phyloP scores from a whole-genome alignment of 257 asterid genomes.

The Solanum ossicruentum region DNA sequence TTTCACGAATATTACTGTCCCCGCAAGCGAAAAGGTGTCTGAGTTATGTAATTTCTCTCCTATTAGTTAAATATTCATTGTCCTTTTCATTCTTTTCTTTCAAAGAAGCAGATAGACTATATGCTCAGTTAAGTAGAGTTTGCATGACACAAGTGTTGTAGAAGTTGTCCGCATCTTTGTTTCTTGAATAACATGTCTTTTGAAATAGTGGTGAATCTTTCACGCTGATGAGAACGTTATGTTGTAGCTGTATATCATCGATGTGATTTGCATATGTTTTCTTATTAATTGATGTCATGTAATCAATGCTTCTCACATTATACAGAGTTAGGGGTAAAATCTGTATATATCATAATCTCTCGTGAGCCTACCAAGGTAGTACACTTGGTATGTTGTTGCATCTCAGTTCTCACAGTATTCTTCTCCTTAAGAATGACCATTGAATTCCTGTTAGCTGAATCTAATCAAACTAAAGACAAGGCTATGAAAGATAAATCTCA shows the following conservation, averaged over 20 bases:
- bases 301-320: background rate
- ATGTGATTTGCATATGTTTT: background rate
- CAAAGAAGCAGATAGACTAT: background rate
- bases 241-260: background rate
- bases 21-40: too few relatives aligned
- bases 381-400: background rate
- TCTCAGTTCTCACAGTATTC: background rate
- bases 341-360: background rate
- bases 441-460: background rate
- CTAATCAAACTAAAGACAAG: background rate
- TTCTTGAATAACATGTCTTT: background rate
- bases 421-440: background rate
- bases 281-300: background rate
- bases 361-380: background rate
- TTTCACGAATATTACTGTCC: too few relatives aligned
- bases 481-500: background rate
- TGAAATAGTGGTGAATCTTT: background rate
- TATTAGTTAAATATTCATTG: too few relatives aligned
- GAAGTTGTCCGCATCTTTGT: background rate
- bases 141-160: background rate
- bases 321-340: background rate
- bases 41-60: too few relatives aligned
- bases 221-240: background rate
- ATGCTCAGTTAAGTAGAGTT: too few relatives aligned
- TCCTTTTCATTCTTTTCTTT: background rate